A percentile compares a stretch with the other conserved stretches of the same genome.
These are phyloP conservation scores for Ascochyta pisi DNA, from an alignment of 2,329 filamentous ascomycete genomes.

Conservation along the genomic window DNA sequence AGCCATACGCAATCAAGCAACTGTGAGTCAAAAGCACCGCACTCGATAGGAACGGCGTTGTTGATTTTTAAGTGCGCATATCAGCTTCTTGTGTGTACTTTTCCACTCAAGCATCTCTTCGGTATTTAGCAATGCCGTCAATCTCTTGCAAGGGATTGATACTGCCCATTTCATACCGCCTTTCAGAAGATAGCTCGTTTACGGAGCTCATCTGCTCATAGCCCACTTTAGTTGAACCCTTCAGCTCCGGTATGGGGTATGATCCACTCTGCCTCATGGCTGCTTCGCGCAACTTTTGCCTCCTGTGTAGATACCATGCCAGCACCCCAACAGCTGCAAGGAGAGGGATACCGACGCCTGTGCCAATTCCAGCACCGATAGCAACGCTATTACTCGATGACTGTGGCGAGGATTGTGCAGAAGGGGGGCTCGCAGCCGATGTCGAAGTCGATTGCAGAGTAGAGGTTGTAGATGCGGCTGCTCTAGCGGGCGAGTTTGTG, in stretches of 20 bases:
- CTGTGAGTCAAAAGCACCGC: too few species aligned
- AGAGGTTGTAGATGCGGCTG: constrained; percentile 4
- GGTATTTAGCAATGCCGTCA: not conserved
- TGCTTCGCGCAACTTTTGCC: not conserved
- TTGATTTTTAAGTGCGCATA: too few species aligned
- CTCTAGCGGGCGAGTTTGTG: constrained; percentile 1
- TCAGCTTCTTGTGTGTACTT: too few species aligned
- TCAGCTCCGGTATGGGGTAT: not conserved
- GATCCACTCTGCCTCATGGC: not conserved
- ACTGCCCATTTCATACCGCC: not conserved
- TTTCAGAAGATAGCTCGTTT: not conserved
- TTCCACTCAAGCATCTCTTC: not conserved
- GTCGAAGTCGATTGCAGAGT: not conserved
- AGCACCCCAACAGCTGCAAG: constrained; percentile 1
- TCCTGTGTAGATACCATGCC: constrained; percentile 1
- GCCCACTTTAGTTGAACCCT: not conserved
- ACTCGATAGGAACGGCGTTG: too few species aligned
- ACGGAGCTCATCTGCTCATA: not conserved
- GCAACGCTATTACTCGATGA: constrained; percentile 1
- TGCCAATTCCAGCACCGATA: constrained; percentile 8
- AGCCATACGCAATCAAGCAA: too few species aligned
- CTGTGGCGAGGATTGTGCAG: not conserved
- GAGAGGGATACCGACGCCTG: constrained; percentile 6
- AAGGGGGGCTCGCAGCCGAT: not conserved
- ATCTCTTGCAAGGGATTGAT: not conserved